phyloP scores from a whole-genome alignment of 768 basidiomycete genomes.

The Galerina marginata region DNA sequence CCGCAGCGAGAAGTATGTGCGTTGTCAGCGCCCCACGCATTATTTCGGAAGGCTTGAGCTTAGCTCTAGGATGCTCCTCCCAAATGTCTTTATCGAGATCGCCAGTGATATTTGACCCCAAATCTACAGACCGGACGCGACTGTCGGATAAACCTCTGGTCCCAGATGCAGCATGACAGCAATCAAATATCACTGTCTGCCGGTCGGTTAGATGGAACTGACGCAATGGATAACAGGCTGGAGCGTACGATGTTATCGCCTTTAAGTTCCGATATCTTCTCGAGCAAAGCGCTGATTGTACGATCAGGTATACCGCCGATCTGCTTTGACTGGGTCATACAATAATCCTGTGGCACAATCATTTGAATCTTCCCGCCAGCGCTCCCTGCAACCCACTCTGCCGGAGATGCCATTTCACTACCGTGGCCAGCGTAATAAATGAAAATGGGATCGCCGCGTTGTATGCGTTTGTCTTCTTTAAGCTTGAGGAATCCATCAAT shows the following conservation, averaged over 20 bases:
- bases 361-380: neutral
- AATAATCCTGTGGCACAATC: neutral
- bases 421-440: slow-evolving; percentile 9
- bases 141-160: neutral
- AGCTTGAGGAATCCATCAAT: neutral
- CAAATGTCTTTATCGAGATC: too few species aligned
- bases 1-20: neutral
- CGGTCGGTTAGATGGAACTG: neutral
- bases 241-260: slow-evolving; percentile 1
- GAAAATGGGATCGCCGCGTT: neutral
- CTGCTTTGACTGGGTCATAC: too few species aligned
- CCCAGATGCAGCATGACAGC: neutral
- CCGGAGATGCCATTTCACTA: neutral
- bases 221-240: neutral
- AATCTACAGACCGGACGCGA: too few species aligned
- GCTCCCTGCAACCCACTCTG: neutral
- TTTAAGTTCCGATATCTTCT: neutral
- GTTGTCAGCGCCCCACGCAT: neutral
- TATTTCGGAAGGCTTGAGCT: too few species aligned
- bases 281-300: neutral
- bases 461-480: neutral
- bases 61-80: too few species aligned
- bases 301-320: neutral
- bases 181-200: neutral
- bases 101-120: too few species aligned